Base-by-base conservation (phyloP, 176 grass and related monocot genomes). In the Poa pratensis region DNA sequence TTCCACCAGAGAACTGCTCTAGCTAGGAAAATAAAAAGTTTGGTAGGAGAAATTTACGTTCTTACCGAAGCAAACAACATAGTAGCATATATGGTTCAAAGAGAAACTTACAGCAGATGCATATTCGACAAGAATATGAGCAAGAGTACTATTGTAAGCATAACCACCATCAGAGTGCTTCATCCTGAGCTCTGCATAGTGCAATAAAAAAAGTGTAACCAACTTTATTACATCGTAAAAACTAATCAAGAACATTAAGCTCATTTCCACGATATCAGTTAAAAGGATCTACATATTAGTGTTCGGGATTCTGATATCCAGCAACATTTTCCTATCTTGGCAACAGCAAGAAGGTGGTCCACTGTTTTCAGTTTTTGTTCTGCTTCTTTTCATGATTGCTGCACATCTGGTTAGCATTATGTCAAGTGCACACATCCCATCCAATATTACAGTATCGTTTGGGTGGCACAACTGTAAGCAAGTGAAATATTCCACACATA, bases 81-180 rank as follows among this genome's bases (percentile, higher is more conserved):
- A 12, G 2, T 45, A 84, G 51, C 32, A 34, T 52, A 27, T 45
- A 83, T 37, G 65, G 43, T 69, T 65, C 11, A 27, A 69, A 16
- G 57, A 62, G 67, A 39, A 39, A 89, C 93, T 79, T 85, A 98
- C 95, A 67, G 95, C 92, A 62, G 95, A 98, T 28, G 95, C 92
- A 86, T 98, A 98, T 64, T 95, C 80, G 0, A 95, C 93, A 54
- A 98, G 71, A 83, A 90, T 92, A 76, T 85, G 88, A 17, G 93
- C 85, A 43, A 93, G 87, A 12, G 95, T 90, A 64, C 75, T 90
- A 78, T 98, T 98, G 83, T 95, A 93, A 32, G 61, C 26, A 81
- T 91, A 88, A 34, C 75, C 68, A 16, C 30, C 77, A 66, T 89
- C 83, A 18, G 37, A 46, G 15, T 69, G 62, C 71, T 83, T 88